A percentile compares a stretch with the other conserved stretches of the same genome.
phyloP scores from a whole-genome alignment of 352 stramenopile species.

The Pythium aristosporum region DNA sequence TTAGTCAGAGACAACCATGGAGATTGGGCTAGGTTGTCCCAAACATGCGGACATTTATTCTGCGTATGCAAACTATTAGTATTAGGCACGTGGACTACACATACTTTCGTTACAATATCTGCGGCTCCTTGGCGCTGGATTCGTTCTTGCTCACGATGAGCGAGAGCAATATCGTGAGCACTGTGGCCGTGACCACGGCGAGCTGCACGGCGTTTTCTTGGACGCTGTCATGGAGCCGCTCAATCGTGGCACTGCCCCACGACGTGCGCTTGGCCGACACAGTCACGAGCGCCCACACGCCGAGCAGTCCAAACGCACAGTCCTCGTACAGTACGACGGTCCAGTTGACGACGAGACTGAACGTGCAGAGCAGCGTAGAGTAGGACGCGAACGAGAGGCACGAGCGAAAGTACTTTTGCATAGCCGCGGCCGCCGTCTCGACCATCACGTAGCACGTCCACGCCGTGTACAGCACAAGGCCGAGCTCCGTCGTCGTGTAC shows the following conservation, averaged over 20 bases:
- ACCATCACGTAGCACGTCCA: slow-evolving; percentile 15
- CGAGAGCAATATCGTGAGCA: slow-evolving; percentile 19
- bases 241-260: slow-evolving; percentile 15
- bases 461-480: slow-evolving; percentile 13
- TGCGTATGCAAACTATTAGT: no score
- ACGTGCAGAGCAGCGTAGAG: slow-evolving; percentile 15
- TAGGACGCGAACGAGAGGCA: slow-evolving; percentile 20
- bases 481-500: slow-evolving; percentile 8
- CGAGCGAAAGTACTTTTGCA: slow-evolving; percentile 20
- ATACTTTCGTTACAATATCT: no score
- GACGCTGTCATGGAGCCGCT: slow-evolving; percentile 22
- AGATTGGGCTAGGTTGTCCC: no score
- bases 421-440: slow-evolving; percentile 2
- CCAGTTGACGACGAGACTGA: slow-evolving; percentile 24
- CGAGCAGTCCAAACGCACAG: slow-evolving; percentile 13
- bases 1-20: no score
- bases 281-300: slow-evolving; percentile 11
- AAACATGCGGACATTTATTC: no score
- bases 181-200: slow-evolving; percentile 11
- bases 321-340: slow-evolving; percentile 14
- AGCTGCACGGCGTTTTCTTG: slow-evolving; percentile 20
- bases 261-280: slow-evolving; percentile 12
- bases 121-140: no score
- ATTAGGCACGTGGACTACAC: no score
- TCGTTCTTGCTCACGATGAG: slow-evolving; percentile 14